Evolutionary conservation across 306 rosid species (phyloP).

Genomic region (Vigna reflexopilosa): DNA sequence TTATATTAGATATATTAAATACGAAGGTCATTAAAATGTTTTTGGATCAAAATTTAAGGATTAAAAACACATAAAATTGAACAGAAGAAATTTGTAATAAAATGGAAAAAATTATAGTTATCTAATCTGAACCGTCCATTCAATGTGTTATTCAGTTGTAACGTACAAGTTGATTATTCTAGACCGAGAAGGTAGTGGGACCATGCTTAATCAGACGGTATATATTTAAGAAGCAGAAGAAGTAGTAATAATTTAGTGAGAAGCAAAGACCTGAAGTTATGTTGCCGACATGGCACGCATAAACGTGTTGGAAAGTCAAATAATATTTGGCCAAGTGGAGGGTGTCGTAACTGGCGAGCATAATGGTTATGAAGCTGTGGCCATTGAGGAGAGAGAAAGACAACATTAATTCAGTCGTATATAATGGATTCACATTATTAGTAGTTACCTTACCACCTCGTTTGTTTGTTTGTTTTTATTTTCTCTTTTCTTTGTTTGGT

Average conservation of each 20-base stretch:
- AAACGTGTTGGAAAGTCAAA: slow-evolving; percentile 43
- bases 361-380: slow-evolving; percentile 5
- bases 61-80: no score
- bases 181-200: not conserved
- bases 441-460: not conserved
- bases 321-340: slow-evolving; percentile 46
- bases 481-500: slow-evolving; percentile 44
- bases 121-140: not conserved
- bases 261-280: slow-evolving; percentile 36
- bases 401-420: no score
- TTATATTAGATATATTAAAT: not conserved
- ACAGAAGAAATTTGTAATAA: not conserved
- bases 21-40: not conserved
- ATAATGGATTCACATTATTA: not conserved
- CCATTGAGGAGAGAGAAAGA: not conserved
- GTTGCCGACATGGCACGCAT: slow-evolving; percentile 73
- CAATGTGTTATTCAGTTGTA: not conserved
- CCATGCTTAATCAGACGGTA: not conserved
- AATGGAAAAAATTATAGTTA: not conserved
- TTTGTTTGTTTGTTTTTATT: not conserved
- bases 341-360: slow-evolving; percentile 45
- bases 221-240: not conserved
- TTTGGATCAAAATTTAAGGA: no score
- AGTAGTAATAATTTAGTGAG: not conserved
- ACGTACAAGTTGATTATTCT: slow-evolving; percentile 10